Percentiles rank a stretch among this genome's conserved stretches.
phyloP scores from a whole-genome alignment of 805 yeast species.

The Ogataea glucozyma region DNA sequence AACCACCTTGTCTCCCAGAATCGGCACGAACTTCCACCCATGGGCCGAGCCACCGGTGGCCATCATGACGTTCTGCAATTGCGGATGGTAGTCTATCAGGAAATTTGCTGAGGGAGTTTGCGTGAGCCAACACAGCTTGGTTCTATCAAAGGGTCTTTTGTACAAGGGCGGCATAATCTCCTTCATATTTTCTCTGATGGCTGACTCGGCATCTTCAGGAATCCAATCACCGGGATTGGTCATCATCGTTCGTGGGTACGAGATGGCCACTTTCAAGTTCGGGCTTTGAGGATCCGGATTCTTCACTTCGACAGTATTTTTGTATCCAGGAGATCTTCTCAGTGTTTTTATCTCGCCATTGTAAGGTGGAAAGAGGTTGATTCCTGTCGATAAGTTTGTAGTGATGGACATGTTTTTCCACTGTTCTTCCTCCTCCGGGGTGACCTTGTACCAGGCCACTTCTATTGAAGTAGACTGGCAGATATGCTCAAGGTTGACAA shows the following conservation, averaged over 20 bases:
- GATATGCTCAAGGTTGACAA: constrained; percentile 24
- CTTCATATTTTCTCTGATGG: constrained; percentile 22
- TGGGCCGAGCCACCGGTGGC: constrained; percentile 33
- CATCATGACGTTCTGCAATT: constrained; percentile 22
- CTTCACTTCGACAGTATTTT: constrained; percentile 20
- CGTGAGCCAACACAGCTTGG: constrained; percentile 31
- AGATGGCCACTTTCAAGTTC: constrained; percentile 10
- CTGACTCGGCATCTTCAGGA: constrained; percentile 29
- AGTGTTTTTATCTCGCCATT: constrained; percentile 29
- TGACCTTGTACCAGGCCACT: constrained; percentile 29
- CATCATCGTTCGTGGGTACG: constrained; percentile 28
- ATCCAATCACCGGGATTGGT: constrained; percentile 28
- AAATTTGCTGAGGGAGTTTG: constrained; percentile 29
- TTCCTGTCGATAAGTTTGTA: constrained; percentile 31
- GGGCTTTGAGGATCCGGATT: constrained; percentile 22
- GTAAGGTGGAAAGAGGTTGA: constrained; percentile 31
- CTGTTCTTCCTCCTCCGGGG: constrained; percentile 24
- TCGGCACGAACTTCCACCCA: constrained; percentile 32
- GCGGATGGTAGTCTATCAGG: constrained; percentile 28
- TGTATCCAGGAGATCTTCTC: constrained; percentile 31
- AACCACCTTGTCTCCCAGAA: constrained; percentile 30
- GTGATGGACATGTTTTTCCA: constrained; percentile 32
- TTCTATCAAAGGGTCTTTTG: constrained; percentile 28
- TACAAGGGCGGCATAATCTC: constrained; percentile 28
- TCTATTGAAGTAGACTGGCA: constrained; percentile 25